These are phyloP conservation scores for Pleurotus eryngii DNA, from an alignment of 768 basidiomycete genomes.

Conservation along the genomic window DNA sequence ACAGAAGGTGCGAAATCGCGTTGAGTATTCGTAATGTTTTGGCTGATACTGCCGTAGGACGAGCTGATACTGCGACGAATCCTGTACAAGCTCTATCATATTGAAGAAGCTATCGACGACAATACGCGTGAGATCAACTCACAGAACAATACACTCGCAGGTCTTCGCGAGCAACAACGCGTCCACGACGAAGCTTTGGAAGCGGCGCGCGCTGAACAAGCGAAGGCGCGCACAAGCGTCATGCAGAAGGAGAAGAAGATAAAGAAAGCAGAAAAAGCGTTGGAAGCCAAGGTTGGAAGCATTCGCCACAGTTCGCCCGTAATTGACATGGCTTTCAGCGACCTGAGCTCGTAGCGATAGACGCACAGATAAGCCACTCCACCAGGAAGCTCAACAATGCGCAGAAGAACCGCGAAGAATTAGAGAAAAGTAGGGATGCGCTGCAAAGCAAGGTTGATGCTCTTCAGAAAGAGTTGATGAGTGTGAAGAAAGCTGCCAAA, in stretches of 20 bases:
- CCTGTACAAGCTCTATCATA: constrained; percentile 86
- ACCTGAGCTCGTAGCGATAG: constrained; percentile 79
- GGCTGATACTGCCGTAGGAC: constrained; percentile 45
- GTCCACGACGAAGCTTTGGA: constrained; percentile 70
- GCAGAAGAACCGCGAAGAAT: constrained; percentile 55
- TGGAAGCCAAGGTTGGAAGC: constrained; percentile 72
- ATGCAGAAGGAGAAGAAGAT: constrained; percentile 84
- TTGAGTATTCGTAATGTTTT: background rate
- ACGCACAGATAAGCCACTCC: constrained; percentile 87
- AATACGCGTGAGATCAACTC: constrained; percentile 68
- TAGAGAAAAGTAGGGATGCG: constrained; percentile 50
- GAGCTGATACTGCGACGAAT: constrained; percentile 77
- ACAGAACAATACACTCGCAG: constrained; percentile 69
- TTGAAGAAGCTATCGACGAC: constrained; percentile 76
- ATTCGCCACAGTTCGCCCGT: background rate
- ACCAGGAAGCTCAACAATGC: constrained; percentile 76
- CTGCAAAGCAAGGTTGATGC: constrained; percentile 47
- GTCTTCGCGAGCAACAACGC: constrained; percentile 66
- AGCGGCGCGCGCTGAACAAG: constrained; percentile 74
- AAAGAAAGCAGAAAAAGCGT: constrained; percentile 86
- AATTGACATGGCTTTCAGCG: constrained; percentile 41
- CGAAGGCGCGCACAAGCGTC: constrained; percentile 67
- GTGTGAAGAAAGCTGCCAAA: constrained; percentile 66
- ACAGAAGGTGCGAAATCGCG: constrained; percentile 55
- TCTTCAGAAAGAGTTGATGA: constrained; percentile 62